These are phyloP conservation scores for Pythium biforme DNA, from an alignment of 352 stramenopile genomes.

Conservation along the genomic window DNA sequence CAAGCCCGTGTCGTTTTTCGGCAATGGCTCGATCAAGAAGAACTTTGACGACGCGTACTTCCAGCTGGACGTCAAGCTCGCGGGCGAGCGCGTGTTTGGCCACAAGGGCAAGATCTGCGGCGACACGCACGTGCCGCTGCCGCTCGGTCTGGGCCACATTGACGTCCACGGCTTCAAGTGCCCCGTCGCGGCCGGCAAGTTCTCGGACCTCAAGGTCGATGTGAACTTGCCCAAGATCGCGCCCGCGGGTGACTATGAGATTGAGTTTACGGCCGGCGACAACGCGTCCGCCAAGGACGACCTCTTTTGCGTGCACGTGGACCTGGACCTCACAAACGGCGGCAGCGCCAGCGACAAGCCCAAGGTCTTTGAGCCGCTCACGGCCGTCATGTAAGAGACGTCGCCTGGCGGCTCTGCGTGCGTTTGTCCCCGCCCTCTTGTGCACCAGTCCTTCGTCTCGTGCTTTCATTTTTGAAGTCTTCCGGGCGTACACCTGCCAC, in stretches of 20 bases:
- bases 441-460: too few species aligned
- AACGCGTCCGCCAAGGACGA: slow-evolving; percentile 33
- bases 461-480: too few species aligned
- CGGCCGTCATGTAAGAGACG: slow-evolving; percentile 67
- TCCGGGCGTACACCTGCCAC: too few species aligned
- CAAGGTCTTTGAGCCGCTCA: slow-evolving; percentile 68
- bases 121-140: slow-evolving; percentile 75
- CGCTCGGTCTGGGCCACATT: slow-evolving; percentile 82
- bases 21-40: slow-evolving; percentile 68
- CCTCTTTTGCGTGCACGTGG: slow-evolving; percentile 82
- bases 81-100: slow-evolving; percentile 64
- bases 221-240: slow-evolving; percentile 84
- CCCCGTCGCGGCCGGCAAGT: slow-evolving; percentile 64
- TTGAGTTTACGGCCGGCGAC: slow-evolving; percentile 60
- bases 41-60: slow-evolving; percentile 60
- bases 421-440: too few species aligned
- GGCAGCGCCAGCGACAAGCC: slow-evolving; percentile 34
- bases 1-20: slow-evolving; percentile 69
- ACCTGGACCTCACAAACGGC: slow-evolving; percentile 56
- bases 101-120: slow-evolving; percentile 76
- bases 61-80: slow-evolving; percentile 75
- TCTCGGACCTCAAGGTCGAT: slow-evolving; percentile 68
- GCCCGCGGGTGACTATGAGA: slow-evolving; percentile 78
- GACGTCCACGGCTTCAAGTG: slow-evolving; percentile 80
- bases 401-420: too few species aligned